phyloP scores from a whole-genome alignment of 345 rosid genomes.

The Eucalyptus regnans region DNA sequence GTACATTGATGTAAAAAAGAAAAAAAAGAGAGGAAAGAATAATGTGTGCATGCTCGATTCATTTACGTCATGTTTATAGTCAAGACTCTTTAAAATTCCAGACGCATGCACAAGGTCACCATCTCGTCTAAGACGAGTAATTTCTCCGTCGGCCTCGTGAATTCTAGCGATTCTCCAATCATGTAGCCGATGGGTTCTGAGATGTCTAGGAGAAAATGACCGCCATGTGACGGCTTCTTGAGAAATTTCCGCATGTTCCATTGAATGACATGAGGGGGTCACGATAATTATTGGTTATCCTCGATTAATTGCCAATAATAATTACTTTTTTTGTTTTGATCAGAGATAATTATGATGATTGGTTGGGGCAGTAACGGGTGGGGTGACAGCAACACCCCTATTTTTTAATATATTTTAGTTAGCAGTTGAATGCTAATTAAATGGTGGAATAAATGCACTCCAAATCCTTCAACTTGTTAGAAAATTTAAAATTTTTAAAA shows the following conservation, averaged over 20 bases:
- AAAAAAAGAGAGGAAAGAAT: accelerated
- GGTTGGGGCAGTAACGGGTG: background rate
- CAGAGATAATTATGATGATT: background rate
- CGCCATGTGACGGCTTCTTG: background rate
- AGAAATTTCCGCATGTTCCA: background rate
- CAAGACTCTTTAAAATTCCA: background rate
- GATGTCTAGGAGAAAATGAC: background rate
- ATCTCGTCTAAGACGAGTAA: background rate
- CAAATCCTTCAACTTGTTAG: background rate
- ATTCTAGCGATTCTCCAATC: background rate
- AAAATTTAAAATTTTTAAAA: accelerated
- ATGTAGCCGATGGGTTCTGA: background rate
- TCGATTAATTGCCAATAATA: background rate
- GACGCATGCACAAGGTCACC: background rate
- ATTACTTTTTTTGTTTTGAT: background rate
- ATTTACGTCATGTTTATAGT: background rate
- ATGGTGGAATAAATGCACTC: background rate
- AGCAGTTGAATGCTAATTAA: background rate
- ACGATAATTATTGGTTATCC: background rate
- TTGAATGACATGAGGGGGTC: background rate
- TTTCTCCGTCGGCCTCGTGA: background rate
- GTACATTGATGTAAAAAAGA: background rate
- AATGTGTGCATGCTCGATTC: background rate
- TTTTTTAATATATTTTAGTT: background rate
- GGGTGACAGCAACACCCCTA: background rate